A percentile compares a stretch with the other conserved stretches of the same genome.
These are phyloP conservation scores for Peribolospora kevripleyi DNA, from an alignment of 768 basidiomycete genomes.

Conservation along the genomic window DNA sequence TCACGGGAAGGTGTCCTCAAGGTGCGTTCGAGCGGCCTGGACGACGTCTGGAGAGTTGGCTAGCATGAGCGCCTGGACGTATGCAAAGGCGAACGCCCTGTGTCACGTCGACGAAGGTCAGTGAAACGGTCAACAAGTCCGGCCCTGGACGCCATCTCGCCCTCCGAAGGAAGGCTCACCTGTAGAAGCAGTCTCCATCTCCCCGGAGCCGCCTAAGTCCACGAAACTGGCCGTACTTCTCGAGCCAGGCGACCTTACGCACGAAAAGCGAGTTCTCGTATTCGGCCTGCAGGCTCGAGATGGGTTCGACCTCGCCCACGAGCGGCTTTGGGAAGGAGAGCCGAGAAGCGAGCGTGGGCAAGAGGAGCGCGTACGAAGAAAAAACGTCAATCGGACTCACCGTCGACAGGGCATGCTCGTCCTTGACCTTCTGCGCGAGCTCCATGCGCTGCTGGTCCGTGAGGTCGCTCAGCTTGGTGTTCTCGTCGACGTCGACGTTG, in stretches of 20 bases:
- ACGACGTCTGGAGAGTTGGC: constrained; percentile 22
- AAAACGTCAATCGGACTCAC: too few relatives aligned
- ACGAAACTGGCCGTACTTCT: constrained; percentile 32
- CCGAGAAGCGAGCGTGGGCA: too few relatives aligned
- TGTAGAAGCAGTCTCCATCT: constrained; percentile 64
- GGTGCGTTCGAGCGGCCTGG: constrained; percentile 24
- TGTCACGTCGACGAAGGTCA: not conserved
- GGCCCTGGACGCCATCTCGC: not conserved
- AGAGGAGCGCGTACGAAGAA: too few relatives aligned
- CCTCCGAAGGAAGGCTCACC: constrained; percentile 26
- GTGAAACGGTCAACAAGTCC: too few relatives aligned
- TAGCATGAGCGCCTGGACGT: constrained; percentile 43
- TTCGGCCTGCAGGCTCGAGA: constrained; percentile 16
- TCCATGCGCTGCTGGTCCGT: constrained; percentile 9
- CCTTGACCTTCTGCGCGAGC: constrained; percentile 7
- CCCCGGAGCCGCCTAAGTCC: constrained; percentile 49
- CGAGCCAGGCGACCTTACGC: constrained; percentile 50
- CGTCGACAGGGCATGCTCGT: not conserved
- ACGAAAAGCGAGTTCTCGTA: constrained; percentile 26
- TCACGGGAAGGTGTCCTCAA: too few relatives aligned
- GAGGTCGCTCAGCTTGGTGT: constrained; percentile 2
- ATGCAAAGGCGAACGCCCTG: constrained; percentile 56
- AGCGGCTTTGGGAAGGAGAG: constrained; percentile 12
- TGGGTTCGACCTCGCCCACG: constrained; percentile 18
- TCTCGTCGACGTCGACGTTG: too few relatives aligned